Evolutionary conservation across 2,329 filamentous ascomycete genomes (phyloP).

Genomic region (Epicoccum nigrum): DNA sequence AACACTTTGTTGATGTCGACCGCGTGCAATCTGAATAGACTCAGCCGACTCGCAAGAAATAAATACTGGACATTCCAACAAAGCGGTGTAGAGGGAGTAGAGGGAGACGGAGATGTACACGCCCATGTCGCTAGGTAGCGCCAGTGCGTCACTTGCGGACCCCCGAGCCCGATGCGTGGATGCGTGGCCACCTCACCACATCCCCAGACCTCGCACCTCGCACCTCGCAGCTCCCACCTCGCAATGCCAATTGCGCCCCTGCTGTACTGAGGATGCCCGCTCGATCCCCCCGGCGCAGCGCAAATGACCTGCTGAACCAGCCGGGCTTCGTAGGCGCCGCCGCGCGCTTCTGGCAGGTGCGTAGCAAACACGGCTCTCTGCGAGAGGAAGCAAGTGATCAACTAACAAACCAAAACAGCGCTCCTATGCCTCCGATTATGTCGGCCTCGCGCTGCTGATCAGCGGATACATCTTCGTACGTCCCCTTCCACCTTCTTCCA

Average conservation of each 20-base stretch:
- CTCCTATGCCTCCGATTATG: slow-evolving; percentile 87
- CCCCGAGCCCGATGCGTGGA: slow-evolving; percentile 1
- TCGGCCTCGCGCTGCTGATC: slow-evolving; percentile 76
- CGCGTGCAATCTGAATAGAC: too few species aligned
- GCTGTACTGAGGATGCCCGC: slow-evolving; percentile 36
- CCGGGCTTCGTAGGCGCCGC: slow-evolving; percentile 54
- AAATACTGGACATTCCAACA: too few species aligned
- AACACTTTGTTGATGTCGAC: too few species aligned
- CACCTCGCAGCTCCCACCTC: slow-evolving; percentile 1
- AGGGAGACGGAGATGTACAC: too few species aligned
- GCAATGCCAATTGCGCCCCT: slow-evolving; percentile 29
- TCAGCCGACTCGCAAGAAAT: too few species aligned
- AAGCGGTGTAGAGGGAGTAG: too few species aligned
- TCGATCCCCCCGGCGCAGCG: slow-evolving; percentile 33
- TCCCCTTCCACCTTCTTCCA: too few species aligned
- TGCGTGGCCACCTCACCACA: slow-evolving; percentile 9
- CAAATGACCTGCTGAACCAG: slow-evolving; percentile 33
- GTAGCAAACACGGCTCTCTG: background rate
- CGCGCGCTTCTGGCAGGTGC: slow-evolving; percentile 59
- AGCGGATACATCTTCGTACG: slow-evolving; percentile 68
- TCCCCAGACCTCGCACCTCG: too few species aligned
- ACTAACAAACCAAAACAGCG: slow-evolving; percentile 55
- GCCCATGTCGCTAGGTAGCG: too few species aligned
- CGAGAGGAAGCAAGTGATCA: background rate
- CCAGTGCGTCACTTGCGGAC: too few species aligned